phyloP scores from a whole-genome alignment of 139 green algal species.

The Tetradesmus lagerheimii region DNA sequence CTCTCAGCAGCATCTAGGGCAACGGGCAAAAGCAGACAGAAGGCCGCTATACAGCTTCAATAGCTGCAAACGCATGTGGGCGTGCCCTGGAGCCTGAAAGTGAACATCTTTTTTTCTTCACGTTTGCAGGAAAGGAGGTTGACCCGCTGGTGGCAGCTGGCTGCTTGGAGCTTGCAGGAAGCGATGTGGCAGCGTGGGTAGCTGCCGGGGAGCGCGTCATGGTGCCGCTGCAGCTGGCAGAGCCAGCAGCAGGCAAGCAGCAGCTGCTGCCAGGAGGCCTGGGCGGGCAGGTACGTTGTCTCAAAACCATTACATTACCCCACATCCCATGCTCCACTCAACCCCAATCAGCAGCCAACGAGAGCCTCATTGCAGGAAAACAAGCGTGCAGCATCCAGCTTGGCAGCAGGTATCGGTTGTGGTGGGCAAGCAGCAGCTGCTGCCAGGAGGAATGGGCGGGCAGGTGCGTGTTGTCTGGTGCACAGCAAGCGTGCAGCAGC shows the following conservation, averaged over 20 bases:
- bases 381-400: too few relatives aligned
- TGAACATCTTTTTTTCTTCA: background rate
- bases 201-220: background rate
- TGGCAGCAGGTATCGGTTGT: too few relatives aligned
- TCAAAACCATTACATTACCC: background rate
- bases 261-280: slow-evolving; percentile 16
- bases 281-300: slow-evolving; percentile 12
- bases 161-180: background rate
- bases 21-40: too few relatives aligned
- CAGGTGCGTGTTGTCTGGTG: too few relatives aligned
- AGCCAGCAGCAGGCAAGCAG: background rate
- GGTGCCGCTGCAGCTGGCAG: slow-evolving; percentile 10
- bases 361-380: too few relatives aligned
- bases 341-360: background rate
- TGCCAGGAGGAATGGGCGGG: too few relatives aligned
- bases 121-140: slow-evolving; percentile 33
- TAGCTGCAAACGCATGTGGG: too few relatives aligned
- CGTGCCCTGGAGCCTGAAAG: too few relatives aligned
- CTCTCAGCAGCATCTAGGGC: background rate
- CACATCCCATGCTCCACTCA: background rate
- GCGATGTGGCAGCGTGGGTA: background rate
- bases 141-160: slow-evolving; percentile 11
- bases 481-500: too few relatives aligned
- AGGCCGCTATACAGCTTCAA: too few relatives aligned
- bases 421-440: too few relatives aligned